Conservation (phyloP, 495 filamentous ascomycete species). For the Articulospora tetracladia region DNA sequence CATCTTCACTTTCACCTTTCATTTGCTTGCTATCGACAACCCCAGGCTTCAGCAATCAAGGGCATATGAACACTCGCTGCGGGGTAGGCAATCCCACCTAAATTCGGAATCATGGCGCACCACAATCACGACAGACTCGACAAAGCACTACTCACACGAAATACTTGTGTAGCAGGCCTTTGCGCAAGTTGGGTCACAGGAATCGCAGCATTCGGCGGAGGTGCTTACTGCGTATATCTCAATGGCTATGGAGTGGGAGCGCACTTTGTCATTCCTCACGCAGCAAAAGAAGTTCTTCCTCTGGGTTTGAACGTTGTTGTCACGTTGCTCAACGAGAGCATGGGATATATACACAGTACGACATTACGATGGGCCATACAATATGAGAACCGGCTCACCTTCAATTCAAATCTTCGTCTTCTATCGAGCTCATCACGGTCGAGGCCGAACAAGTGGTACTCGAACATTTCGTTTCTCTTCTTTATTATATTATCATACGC, state of each 20-base stretch:
- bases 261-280: conserved; percentile 20
- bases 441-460: conserved; percentile 15
- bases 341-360: conserved; percentile 15
- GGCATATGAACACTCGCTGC: no score
- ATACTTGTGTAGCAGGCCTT: conserved; percentile 6
- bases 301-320: conserved; percentile 16
- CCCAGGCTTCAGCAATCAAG: no score
- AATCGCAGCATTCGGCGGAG: conserved; percentile 7
- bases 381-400: conserved; percentile 14
- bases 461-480: conserved; percentile 29
- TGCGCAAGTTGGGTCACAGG: conserved; percentile 7
- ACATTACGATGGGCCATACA: conserved; percentile 16
- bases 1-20: no score
- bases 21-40: no score
- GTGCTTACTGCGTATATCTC: conserved; percentile 8
- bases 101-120: background rate
- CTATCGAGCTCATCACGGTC: conserved; percentile 9
- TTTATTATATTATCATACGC: conserved; percentile 34
- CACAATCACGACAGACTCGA: conserved; percentile 10
- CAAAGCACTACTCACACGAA: conserved; percentile 7
- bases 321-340: conserved; percentile 13
- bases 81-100: no score
- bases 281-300: conserved; percentile 14
- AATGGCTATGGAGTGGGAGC: background rate
- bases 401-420: conserved; percentile 21